A percentile compares a stretch with the other conserved stretches of the same genome.
phyloP scores from a whole-genome alignment of 129 eudicot species.

The Rutidosis leptorrhynchoides region DNA sequence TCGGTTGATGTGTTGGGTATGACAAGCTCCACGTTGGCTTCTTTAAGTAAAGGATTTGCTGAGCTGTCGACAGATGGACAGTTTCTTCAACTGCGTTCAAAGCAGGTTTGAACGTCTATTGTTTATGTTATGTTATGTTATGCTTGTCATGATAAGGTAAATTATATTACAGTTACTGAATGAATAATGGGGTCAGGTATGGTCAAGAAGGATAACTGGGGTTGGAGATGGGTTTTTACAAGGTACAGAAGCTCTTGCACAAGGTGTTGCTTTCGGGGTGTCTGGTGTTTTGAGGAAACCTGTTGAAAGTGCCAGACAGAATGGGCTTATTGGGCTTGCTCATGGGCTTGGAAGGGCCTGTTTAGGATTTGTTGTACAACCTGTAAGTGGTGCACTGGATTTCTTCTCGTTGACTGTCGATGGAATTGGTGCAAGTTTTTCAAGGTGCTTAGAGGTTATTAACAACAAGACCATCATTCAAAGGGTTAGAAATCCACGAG shows the following conservation, averaged over 20 bases:
- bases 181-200: slow-evolving; percentile 44
- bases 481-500: slow-evolving; percentile 86
- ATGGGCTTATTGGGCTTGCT: slow-evolving; percentile 95
- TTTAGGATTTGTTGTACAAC: slow-evolving; percentile 85
- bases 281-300: slow-evolving; percentile 92
- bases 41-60: slow-evolving; percentile 94
- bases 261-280: slow-evolving; percentile 96
- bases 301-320: slow-evolving; percentile 88
- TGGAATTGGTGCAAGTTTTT: slow-evolving; percentile 96
- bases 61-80: slow-evolving; percentile 98
- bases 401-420: slow-evolving; percentile 92
- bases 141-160: not conserved
- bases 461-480: slow-evolving; percentile 57
- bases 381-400: slow-evolving; percentile 95
- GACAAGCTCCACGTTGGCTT: slow-evolving; percentile 97
- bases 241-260: slow-evolving; percentile 99
- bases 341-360: slow-evolving; percentile 96
- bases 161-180: not conserved
- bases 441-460: slow-evolving; percentile 81
- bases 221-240: slow-evolving; percentile 91
- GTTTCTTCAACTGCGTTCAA: slow-evolving; percentile 87
- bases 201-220: slow-evolving; percentile 94
- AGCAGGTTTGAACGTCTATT: slow-evolving; percentile 53
- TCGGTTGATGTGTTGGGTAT: slow-evolving; percentile 94
- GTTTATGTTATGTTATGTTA: not conserved